phyloP scores from a whole-genome alignment of 176 grass and related monocot species.

The Guadua angustifolia region DNA sequence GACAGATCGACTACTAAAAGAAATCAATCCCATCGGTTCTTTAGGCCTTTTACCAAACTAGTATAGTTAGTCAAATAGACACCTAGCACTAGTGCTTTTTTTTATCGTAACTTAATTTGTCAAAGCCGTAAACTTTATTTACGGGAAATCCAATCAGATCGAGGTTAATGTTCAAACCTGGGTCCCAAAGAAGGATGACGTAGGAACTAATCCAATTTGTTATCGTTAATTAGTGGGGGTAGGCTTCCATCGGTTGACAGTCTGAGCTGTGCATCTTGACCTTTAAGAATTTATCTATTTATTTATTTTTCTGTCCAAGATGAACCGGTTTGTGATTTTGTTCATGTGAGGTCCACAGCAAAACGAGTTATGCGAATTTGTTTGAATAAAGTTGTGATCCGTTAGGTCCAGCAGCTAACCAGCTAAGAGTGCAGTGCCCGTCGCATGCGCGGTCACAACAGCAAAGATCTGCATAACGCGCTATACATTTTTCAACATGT shows the following conservation, averaged over 20 bases:
- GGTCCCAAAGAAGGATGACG: constrained; percentile 1
- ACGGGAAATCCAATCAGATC: constrained; percentile 21
- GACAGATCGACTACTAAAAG: not conserved
- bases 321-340: constrained; percentile 8
- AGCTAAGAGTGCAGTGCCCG: not conserved
- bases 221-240: constrained; percentile 30
- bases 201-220: not conserved
- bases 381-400: not conserved
- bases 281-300: not conserved
- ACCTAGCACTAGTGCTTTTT: not conserved
- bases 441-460: not conserved
- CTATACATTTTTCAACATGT: not conserved
- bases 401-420: constrained; percentile 2
- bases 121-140: constrained; percentile 35
- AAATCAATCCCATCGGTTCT: constrained; percentile 26
- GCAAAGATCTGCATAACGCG: not conserved
- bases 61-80: not conserved
- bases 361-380: not conserved
- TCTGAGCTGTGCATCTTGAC: constrained; percentile 1
- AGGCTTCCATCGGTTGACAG: constrained; percentile 22
- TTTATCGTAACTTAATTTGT: not conserved
- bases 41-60: constrained; percentile 12
- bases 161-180: constrained; percentile 11
- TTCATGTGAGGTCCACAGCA: not conserved
- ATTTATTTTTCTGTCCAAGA: not conserved